Evolutionary conservation across 2,329 filamentous ascomycete genomes (phyloP).

Genomic region (Aspergillus brasiliensis): DNA sequence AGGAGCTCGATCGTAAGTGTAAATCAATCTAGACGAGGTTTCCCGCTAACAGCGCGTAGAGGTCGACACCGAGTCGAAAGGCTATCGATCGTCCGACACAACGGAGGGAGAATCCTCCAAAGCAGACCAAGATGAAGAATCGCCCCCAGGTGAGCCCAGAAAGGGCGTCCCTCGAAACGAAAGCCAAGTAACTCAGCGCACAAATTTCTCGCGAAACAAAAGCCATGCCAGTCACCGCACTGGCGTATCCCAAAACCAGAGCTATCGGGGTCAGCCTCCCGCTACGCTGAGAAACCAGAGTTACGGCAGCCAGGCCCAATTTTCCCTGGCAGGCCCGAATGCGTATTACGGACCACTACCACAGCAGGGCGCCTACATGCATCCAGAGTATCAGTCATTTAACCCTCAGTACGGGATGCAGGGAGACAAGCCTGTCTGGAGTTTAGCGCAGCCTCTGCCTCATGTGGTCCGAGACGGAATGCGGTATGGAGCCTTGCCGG

Average conservation of each 20-base stretch:
- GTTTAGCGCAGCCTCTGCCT: conserved; percentile 54
- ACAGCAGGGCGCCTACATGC: conserved; percentile 9
- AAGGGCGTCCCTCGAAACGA: background rate
- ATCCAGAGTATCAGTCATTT: conserved; percentile 30
- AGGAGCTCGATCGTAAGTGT: background rate
- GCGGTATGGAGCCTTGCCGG: conserved; percentile 25
- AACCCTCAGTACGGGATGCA: conserved; percentile 56
- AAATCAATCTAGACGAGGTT: background rate
- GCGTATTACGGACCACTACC: background rate
- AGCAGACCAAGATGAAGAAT: background rate
- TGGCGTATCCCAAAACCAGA: background rate
- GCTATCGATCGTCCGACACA: background rate
- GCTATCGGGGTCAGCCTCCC: background rate
- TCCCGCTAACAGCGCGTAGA: background rate
- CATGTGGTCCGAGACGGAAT: conserved; percentile 55
- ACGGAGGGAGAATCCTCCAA: background rate
- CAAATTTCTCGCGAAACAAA: background rate
- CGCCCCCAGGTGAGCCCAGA: background rate
- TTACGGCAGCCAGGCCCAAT: background rate
- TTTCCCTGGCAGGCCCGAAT: background rate
- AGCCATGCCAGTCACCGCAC: background rate
- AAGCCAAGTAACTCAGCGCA: background rate
- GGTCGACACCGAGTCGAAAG: background rate
- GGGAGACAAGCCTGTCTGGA: conserved; percentile 52
- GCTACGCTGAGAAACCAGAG: background rate